Evolutionary conservation across 768 basidiomycete species (phyloP), one percentile per base, ranked within the genome.

Genomic region (Cubamyces sp.): DNA sequence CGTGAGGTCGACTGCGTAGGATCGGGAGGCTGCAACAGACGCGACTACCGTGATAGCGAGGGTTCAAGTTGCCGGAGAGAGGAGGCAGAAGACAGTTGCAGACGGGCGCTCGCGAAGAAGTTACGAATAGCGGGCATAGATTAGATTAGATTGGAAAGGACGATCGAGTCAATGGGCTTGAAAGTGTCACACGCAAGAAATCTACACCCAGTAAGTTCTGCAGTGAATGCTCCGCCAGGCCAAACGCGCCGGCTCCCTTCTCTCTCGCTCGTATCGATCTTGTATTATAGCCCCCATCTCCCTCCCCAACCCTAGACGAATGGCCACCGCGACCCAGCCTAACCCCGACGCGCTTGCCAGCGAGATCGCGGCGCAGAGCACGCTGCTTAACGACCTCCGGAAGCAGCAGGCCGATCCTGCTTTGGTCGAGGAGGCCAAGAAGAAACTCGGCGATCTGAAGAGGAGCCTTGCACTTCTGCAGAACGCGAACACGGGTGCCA

Each of bases 401-500:
- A 74, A 81, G 46, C 79, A 83, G 67, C 83, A 82, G 48, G 81
- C 83, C 1, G 84, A 88, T 55, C 66, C 78, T 1, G 67, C 77
- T 3, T 66, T 73, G 9, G 67, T 91, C 40, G 85, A 90, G 23
- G 86, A 85, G 39, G 83, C 83, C 16, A 87, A 83, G 77, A 88
- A 87, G 77, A 85, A 79, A 61, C 79, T 93, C 16, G 84, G 85
- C 0, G 89, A 92, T 28, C 75, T 92, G 58, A 88, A 90, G 78
- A 84, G 81, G 67, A 70, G 78, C 15, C 70, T 86, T 43, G 70
- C 80, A 60, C 74, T 81, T 68, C 65, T 54, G 70, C 65, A 28
- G 64, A 47, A 49, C 21, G 59, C 64, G 49, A 47, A 77, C 72
- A 60, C 61, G 64, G 70, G 74, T 42, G 74, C 76, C 42, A 75